Evolutionary conservation across 2,329 filamentous ascomycete species (phyloP).

Genomic region (Sporothrix mexicana): DNA sequence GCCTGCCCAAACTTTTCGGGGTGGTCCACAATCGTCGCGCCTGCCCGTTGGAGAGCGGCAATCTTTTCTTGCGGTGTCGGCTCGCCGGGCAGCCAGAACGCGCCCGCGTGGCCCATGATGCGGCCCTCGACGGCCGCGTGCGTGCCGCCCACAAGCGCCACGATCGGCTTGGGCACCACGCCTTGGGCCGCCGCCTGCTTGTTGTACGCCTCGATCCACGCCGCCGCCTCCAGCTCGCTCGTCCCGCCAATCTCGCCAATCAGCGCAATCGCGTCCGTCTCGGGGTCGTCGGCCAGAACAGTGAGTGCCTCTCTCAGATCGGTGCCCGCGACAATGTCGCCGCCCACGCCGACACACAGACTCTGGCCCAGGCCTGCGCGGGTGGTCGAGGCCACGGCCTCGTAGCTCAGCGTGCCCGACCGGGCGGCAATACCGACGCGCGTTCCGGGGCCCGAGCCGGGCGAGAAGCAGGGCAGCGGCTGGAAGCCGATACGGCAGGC

Average conservation of each 20-base stretch:
- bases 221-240: constrained; percentile 72
- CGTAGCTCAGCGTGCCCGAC: constrained; percentile 80
- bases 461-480: constrained; percentile 74
- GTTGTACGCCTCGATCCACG: constrained; percentile 73
- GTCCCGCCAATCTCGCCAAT: constrained; percentile 75
- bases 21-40: constrained; percentile 74
- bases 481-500: constrained; percentile 79
- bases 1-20: constrained; percentile 75
- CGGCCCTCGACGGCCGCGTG: constrained; percentile 66
- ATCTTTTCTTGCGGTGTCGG: constrained; percentile 69
- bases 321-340: constrained; percentile 76
- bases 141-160: constrained; percentile 71
- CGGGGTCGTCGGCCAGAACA: constrained; percentile 68
- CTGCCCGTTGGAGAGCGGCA: constrained; percentile 66
- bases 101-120: constrained; percentile 81
- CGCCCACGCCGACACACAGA: constrained; percentile 77
- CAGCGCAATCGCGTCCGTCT: constrained; percentile 73
- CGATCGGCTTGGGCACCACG: constrained; percentile 69
- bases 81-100: constrained; percentile 71
- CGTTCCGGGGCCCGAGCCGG: constrained; percentile 51
- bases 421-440: constrained; percentile 79
- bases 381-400: constrained; percentile 76
- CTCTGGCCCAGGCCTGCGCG: constrained; percentile 78
- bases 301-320: constrained; percentile 73
- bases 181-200: constrained; percentile 62